A percentile compares a stretch with the other conserved stretches of the same genome.
Conservation (phyloP, 2,329 filamentous ascomycete species). For the Exophiala spinifera region DNA sequence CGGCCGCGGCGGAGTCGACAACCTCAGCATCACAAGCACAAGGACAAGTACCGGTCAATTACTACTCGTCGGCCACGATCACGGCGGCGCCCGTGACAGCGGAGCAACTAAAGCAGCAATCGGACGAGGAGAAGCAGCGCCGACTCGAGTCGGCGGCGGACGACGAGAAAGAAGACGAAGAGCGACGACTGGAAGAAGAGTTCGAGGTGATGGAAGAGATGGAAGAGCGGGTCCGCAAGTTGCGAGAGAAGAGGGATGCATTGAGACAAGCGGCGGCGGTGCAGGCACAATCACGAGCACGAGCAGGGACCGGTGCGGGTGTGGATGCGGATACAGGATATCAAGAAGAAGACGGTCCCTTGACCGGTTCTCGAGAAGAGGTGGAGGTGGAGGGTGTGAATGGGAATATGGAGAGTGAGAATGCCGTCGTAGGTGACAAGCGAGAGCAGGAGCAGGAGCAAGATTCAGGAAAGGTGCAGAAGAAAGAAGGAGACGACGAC, state of each 20-base stretch:
- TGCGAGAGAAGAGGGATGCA: conserved; percentile 70
- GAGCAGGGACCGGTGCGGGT: conserved; percentile 5
- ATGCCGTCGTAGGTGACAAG: not conserved
- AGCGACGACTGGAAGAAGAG: conserved; percentile 68
- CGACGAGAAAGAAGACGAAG: conserved; percentile 73
- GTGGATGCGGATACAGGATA: conserved; percentile 23
- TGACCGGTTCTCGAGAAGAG: too few species aligned
- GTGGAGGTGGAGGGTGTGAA: not conserved
- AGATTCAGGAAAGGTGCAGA: conserved; percentile 42
- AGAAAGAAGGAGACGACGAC: conserved; percentile 46
- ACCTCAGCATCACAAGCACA: conserved; percentile 28
- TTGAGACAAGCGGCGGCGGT: conserved; percentile 46
- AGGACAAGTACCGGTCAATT: too few species aligned
- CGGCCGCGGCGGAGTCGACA: conserved; percentile 31
- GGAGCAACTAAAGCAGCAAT: conserved; percentile 58
- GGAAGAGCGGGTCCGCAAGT: conserved; percentile 64
- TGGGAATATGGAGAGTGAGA: too few species aligned
- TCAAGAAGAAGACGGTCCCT: too few species aligned
- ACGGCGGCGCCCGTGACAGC: conserved; percentile 66
- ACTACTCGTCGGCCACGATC: conserved; percentile 56
- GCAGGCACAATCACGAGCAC: too few species aligned
- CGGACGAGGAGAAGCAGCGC: conserved; percentile 47
- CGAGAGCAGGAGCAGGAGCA: conserved; percentile 18
- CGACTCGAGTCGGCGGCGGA: conserved; percentile 57
- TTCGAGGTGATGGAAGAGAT: conserved; percentile 80